These are phyloP conservation scores for Neonectria ditissima DNA, from an alignment of 2,329 filamentous ascomycete species.

Conservation along the genomic window DNA sequence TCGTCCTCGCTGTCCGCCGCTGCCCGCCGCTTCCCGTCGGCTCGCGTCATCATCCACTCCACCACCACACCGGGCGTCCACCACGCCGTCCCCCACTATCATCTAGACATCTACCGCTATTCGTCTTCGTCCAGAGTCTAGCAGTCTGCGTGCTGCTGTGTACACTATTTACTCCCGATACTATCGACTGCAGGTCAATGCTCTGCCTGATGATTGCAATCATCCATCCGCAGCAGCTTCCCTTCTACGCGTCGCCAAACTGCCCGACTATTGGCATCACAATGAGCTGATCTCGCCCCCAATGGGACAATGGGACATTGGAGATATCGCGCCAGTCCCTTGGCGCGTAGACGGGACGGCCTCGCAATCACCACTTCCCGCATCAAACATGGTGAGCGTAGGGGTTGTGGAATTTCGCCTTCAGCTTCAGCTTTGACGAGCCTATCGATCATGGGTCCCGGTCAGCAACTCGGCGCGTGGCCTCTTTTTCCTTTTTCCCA, in stretches of 20 bases:
- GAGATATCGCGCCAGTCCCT: background rate
- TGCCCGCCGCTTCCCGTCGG: conserved; percentile 42
- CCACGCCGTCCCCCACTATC: background rate
- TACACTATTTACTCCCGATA: background rate
- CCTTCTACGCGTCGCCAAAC: conserved; percentile 11
- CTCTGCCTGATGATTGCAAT: background rate
- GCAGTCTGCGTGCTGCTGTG: background rate
- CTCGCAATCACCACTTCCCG: conserved; percentile 11
- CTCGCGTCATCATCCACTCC: conserved; percentile 7
- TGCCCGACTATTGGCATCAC: conserved; percentile 9
- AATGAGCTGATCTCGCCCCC: background rate
- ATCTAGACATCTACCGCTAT: conserved; percentile 6
- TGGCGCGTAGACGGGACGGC: conserved; percentile 3
- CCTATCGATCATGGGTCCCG: conserved; percentile 25
- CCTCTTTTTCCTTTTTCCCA: conserved; percentile 24
- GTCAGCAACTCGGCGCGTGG: conserved; percentile 4
- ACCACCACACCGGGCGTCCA: background rate
- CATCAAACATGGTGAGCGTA: conserved; percentile 21
- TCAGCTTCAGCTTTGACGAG: conserved; percentile 23
- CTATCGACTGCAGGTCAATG: background rate
- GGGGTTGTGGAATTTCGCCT: conserved; percentile 16
- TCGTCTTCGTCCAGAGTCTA: background rate
- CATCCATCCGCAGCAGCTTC: conserved; percentile 14
- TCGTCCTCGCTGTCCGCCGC: conserved; percentile 37
- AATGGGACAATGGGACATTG: conserved; percentile 3